Base-by-base conservation (phyloP, 164 flowering plant genomes). In the Aristolochia californica region DNA sequence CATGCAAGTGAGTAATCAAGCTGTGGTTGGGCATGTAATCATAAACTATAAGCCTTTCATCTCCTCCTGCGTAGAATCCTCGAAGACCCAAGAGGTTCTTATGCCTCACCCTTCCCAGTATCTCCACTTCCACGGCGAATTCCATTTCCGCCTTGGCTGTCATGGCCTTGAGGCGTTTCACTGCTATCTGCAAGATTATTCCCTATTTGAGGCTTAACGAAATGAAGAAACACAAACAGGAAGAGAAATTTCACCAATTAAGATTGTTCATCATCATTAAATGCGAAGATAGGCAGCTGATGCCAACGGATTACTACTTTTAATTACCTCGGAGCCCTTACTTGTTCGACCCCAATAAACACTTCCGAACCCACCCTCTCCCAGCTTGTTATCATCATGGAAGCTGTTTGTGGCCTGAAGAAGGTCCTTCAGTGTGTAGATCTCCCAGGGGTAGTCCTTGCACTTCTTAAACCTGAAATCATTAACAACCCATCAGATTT, bases 1-100 rank as follows among this genome's bases (percentile, higher is more conserved):
- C 90, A 47, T 82, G 95, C 11, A 87, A 68, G 70, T 87, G 95
- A 21, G 86, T 65, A 45, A 72, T 53, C 66, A 87, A 79, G 74
- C 88, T 87, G 27, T 72, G 87, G 65, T 84, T 84, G 50, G 83
- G 86, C 88, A 87, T 87, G 74, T 71, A 87, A 66, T 87, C 88
- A 48, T 82, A 87, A 2, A 87, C 85, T 16, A 87, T 87, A 2
- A 87, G 79, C 64, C 85, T 74, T 62, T 87, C 88, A 1, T 87
- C 80, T 1, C 83, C 87, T 2, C 81, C 85, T 0, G 85, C 88
- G 44, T 78, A 84, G 54, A 79, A 87, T 59, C 91, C 95, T 51
- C 86, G 71, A 43, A 87, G 59, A 11, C 85, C 75, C 56, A 84
- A 62, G 60, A 87, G 55, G 48, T 87, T 87, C 68, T 73, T 78